Evolutionary conservation across 306 rosid genomes (phyloP).

Genomic region (Sechiopsis laciniata): DNA sequence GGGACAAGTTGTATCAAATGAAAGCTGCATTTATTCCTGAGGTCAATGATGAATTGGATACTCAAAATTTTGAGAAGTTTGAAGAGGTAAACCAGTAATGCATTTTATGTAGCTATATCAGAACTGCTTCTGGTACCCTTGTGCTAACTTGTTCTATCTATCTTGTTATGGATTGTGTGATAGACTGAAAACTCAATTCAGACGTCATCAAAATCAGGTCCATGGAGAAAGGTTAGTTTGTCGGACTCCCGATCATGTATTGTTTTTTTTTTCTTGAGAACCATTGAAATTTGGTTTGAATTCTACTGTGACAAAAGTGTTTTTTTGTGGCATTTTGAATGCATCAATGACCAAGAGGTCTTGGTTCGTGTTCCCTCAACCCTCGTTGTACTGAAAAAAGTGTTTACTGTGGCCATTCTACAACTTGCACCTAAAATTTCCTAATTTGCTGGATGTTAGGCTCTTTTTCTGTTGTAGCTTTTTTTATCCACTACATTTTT

Average conservation of each 20-base stretch:
- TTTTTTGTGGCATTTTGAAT: no score
- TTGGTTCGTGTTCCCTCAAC: no score
- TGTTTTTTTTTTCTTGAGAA: neutral
- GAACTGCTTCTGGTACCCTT: slow-evolving; percentile 9
- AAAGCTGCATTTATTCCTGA: slow-evolving; percentile 98
- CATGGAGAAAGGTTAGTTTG: slow-evolving; percentile 94
- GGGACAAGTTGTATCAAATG: slow-evolving; percentile 87
- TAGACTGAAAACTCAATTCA: slow-evolving; percentile 72
- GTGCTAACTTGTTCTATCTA: slow-evolving; percentile 26
- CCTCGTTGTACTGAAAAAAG: no score
- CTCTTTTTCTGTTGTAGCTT: no score
- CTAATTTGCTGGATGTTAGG: neutral
- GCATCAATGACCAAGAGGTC: no score
- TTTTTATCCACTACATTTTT: no score
- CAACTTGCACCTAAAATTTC: neutral
- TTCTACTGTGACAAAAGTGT: no score
- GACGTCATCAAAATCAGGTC: slow-evolving; percentile 78
- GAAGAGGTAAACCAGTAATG: slow-evolving; percentile 60
- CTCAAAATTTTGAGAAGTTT: slow-evolving; percentile 98
- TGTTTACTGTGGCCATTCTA: no score
- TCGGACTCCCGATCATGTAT: neutral
- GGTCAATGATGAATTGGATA: slow-evolving; percentile 92
- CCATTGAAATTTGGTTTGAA: neutral
- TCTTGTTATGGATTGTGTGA: slow-evolving; percentile 27
- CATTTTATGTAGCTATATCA: slow-evolving; percentile 18